Conservation (phyloP, 192 early-diverging fungal genomes). For the Lobosporangium transversale region DNA sequence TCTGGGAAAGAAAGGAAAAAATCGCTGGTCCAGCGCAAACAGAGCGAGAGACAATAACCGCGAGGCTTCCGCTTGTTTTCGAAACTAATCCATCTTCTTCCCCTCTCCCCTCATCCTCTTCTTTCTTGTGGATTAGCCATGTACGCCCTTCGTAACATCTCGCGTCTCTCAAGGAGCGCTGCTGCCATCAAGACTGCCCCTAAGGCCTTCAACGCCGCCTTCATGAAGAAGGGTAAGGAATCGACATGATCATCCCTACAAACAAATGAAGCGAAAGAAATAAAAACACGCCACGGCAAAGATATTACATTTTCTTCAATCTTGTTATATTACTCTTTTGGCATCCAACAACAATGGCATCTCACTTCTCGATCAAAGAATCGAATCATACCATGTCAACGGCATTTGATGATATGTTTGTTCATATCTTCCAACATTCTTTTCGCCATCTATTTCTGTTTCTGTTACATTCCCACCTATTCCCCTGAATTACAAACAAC, state of each 20-base stretch:
- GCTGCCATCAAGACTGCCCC: constrained; percentile 54
- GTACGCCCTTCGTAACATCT: constrained; percentile 58
- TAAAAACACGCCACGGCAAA: background rate
- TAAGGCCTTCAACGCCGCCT: constrained; percentile 56
- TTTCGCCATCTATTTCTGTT: too few relatives aligned
- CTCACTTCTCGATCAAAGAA: too few relatives aligned
- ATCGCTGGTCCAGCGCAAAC: too few relatives aligned
- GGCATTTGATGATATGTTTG: too few relatives aligned
- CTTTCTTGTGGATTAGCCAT: constrained; percentile 54
- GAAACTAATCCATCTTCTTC: constrained; percentile 43
- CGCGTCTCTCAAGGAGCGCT: constrained; percentile 56
- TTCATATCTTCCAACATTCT: too few relatives aligned
- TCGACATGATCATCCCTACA: background rate
- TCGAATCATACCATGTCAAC: too few relatives aligned
- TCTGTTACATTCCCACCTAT: too few relatives aligned
- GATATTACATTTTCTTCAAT: too few relatives aligned
- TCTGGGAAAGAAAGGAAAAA: too few relatives aligned
- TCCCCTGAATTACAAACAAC: too few relatives aligned
- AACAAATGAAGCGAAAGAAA: background rate
- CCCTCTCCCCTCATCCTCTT: constrained; percentile 17
- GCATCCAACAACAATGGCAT: too few relatives aligned
- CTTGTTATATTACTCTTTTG: too few relatives aligned
- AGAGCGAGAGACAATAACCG: constrained; percentile 7
- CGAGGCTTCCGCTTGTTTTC: constrained; percentile 33
- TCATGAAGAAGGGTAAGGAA: constrained; percentile 55